Base-by-base conservation (phyloP, 169 alveolate genomes). In the Toxoplasma gondii region DNA sequence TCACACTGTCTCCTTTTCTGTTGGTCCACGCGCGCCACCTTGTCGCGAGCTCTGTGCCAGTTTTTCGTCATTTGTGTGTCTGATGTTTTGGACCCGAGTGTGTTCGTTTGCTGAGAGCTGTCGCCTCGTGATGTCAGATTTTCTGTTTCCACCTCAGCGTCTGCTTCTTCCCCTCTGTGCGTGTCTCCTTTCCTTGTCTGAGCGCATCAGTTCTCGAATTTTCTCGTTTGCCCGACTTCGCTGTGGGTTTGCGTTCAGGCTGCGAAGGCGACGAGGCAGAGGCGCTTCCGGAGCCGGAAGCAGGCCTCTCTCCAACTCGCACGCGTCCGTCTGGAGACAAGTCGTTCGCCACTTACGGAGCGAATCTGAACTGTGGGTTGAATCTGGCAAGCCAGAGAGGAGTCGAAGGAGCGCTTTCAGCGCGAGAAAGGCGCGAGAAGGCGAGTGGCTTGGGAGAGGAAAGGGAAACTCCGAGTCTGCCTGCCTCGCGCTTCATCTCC, bases 401-500 rank as follows among this genome's bases (percentile, higher is more conserved):
- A 27, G 29, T 9, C 29, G 12, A 10, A 16, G 44, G 45, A 12
- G 1, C 19, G 1, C 43, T 69, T 7, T 29, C 39, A 12, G 82
- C 16, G 82, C 5, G 82, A 34, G 34, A 29, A 69, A 78, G 24
- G 45, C 39, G 39, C 12, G 22, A 78, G 86, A 38, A n/a, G 39
- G 7, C 39, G 29, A 27, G 86, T 27, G 86, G n/a, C 7, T 9
- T 2, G 27, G 86, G 22, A 19, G 86, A 19, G 44, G 45, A 31
- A 2, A 67, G 64, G 12, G 90, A 39, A 10, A 49, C 7, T 29
- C 41, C 0, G 67, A 17, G 31, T 9, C 67, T 82, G 90, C 90
- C 90, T 36, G 43, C 90, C 41, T 82, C 94, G 19, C 88, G 92
- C 19, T 92, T 64, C 78, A 92, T 92, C 45, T 90, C 70, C 10